phyloP scores from a whole-genome alignment of 192 early-diverging fungal genomes.

The Chytriomyces confervae region DNA sequence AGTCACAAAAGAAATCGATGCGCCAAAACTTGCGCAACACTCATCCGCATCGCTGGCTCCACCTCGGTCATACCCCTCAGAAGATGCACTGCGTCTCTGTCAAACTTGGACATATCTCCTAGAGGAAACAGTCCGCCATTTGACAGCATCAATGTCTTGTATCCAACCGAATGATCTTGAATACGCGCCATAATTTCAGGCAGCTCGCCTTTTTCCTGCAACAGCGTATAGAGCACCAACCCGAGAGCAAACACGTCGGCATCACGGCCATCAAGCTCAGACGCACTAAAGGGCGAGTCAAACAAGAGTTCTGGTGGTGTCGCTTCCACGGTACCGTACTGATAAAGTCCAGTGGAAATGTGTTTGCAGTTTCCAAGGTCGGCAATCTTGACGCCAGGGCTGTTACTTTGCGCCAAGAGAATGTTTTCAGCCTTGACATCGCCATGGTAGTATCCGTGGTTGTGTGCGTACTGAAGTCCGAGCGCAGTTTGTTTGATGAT shows the following conservation, averaged over 20 bases:
- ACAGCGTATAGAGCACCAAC: conserved; percentile 16
- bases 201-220: conserved; percentile 3
- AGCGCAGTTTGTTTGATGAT: conserved; percentile 54
- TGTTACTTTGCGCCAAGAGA: conserved; percentile 20
- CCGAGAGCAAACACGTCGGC: conserved; percentile 40
- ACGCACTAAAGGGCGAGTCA: conserved; percentile 1
- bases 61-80: conserved; percentile 8
- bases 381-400: conserved; percentile 6
- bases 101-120: background rate
- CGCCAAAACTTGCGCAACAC: background rate
- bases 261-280: background rate
- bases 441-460: conserved; percentile 53
- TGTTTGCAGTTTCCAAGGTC: conserved; percentile 31
- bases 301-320: conserved; percentile 21
- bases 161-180: background rate
- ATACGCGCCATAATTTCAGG: background rate
- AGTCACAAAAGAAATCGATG: background rate
- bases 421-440: conserved; percentile 70
- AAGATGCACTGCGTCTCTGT: background rate
- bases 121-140: background rate
- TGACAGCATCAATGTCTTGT: background rate
- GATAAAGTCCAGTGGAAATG: background rate
- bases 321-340: conserved; percentile 10
- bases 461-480: conserved; percentile 51
- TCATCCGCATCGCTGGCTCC: conserved; percentile 7